Base-by-base conservation (phyloP, 495 filamentous ascomycete genomes). In the Aspergillus nidulans region DNA sequence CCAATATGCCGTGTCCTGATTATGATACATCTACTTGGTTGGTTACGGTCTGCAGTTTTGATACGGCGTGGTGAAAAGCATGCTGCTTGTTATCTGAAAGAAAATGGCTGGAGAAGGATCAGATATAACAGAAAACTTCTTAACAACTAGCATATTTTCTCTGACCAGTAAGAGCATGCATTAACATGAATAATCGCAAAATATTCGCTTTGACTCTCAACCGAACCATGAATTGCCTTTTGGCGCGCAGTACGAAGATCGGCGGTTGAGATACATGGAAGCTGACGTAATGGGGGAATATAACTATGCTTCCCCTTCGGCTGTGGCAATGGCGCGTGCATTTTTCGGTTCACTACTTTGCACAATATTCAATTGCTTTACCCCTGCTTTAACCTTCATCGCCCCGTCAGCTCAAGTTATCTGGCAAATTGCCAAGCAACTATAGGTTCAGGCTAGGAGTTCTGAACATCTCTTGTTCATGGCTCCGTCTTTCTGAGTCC, bases 1-100 rank as follows among this genome's bases (percentile, higher is more conserved):
- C 51, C 44, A 57, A 52, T 55, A 51, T 52, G 47, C 51, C 43
- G 32, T 59, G 41, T 59, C 36, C 30, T 38, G 53, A 32, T 55
- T 48, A 52, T 57, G 58, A 53, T 45, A 36, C 39, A 28, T 58
- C 36, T 52, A 21, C 49, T 56, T 54, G 43, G 34, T 49, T 15
- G n/a, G 28, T 53, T 34, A 34, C 30, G 20, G 40, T 24, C 24
- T 53, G 25, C 26, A 36, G 26, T 43, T 53, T 47, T 28, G 18
- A 16, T 49, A 36, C 32, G 49, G 28, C 10, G 47, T 38, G 44
- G 25, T 23, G 32, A 57, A 52, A 44, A 55, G 42, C 55, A 55
- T 36, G 51, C 20, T 47, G 51, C 47, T 51, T 30, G 49, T 50
- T 44, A 43, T 42, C 36, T 18, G 25, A 24, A 41, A 55, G 30